phyloP scores from a whole-genome alignment of 345 rosid species.

The Aethionema arabicum region DNA sequence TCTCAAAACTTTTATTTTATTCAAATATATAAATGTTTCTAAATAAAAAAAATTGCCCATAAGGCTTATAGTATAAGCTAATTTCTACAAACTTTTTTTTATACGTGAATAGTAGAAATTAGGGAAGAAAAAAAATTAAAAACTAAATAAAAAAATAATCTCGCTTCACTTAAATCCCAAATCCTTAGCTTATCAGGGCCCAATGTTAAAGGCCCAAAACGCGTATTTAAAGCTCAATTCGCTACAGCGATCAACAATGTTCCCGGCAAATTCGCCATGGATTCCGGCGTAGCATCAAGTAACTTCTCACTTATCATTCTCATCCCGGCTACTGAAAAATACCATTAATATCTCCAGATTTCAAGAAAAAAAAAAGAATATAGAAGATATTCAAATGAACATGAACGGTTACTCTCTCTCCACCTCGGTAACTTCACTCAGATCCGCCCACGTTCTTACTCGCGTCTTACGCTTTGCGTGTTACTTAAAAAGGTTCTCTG shows the following conservation, averaged over 20 bases:
- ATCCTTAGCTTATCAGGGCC: neutral
- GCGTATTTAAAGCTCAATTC: neutral
- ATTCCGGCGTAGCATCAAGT: conserved; percentile 25
- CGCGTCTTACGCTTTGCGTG: conserved; percentile 54
- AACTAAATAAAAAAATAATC: no score
- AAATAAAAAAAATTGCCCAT: no score
- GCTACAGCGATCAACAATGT: conserved; percentile 19
- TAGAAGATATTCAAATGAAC: conserved; percentile 17
- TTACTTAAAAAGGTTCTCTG: conserved; percentile 36
- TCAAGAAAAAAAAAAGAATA: conserved; percentile 19
- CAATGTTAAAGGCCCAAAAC: neutral
- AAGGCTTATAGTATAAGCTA: no score
- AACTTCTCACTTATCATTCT: neutral
- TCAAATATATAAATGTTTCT: no score
- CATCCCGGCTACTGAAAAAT: neutral
- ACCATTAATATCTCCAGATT: neutral
- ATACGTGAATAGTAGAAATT: no score
- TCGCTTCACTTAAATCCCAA: conserved; percentile 1
- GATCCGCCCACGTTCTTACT: conserved; percentile 35
- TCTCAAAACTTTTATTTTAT: no score
- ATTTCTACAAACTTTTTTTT: no score
- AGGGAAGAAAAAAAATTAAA: no score
- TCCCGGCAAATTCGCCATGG: conserved; percentile 40
- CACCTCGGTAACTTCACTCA: conserved; percentile 35
- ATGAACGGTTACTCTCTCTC: conserved; percentile 36